A percentile compares a stretch with the other conserved stretches of the same genome.
Evolutionary conservation across 1,284 basidiomycete genomes (phyloP).

Genomic region (Cutaneotrichosporon sp.): DNA sequence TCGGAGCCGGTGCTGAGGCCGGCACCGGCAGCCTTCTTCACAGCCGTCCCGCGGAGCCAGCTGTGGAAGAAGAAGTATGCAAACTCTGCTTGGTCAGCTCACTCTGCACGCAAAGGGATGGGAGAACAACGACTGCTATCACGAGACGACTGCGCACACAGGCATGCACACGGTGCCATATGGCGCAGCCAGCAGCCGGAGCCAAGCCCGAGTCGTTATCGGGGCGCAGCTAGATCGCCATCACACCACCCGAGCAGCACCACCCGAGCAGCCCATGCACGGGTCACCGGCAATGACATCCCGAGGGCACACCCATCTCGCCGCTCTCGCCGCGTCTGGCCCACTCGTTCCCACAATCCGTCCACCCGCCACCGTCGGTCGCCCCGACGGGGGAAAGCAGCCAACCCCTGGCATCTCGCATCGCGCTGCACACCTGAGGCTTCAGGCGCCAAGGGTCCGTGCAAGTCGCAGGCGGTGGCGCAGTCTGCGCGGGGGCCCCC

Average conservation of each 20-base stretch:
- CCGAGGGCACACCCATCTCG: neutral
- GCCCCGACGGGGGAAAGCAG: slow-evolving; percentile 4
- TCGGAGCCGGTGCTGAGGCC: slow-evolving; percentile 75
- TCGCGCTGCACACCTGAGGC: neutral
- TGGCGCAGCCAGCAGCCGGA: neutral
- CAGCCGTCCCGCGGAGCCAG: slow-evolving; percentile 65
- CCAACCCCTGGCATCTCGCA: neutral
- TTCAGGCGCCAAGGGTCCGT: neutral
- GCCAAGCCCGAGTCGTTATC: neutral
- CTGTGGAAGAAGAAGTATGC: slow-evolving; percentile 99
- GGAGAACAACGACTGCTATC: too few species aligned
- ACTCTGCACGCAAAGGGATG: too few species aligned
- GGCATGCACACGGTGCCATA: neutral
- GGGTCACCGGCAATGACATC: neutral
- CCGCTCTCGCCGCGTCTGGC: neutral
- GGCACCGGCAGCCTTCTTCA: slow-evolving; percentile 47
- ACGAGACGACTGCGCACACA: neutral
- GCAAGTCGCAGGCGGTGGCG: neutral
- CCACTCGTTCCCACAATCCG: neutral
- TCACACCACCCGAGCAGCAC: neutral
- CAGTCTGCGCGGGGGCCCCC: neutral
- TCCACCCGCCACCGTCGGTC: slow-evolving; percentile 1
- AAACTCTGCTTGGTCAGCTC: slow-evolving; percentile 78
- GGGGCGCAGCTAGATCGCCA: neutral
- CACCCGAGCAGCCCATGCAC: neutral